These are phyloP conservation scores for Aspergillus awamori DNA, from an alignment of 2,329 filamentous ascomycete species.

Conservation along the genomic window DNA sequence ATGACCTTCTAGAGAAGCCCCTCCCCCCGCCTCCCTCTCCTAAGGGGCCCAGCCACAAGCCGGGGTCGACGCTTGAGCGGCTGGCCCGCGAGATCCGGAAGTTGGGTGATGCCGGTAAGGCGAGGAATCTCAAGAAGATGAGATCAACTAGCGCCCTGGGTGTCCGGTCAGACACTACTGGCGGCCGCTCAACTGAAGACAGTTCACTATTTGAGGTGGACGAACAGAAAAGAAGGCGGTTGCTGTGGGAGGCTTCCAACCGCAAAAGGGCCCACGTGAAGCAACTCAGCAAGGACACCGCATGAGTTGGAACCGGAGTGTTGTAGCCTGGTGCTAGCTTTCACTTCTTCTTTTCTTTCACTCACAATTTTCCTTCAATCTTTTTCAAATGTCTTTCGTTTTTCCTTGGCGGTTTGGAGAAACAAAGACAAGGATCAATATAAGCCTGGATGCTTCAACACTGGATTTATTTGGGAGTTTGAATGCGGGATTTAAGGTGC, in stretches of 20 bases:
- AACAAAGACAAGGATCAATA: slow-evolving; percentile 12
- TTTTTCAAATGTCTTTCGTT: neutral
- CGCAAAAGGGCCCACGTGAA: slow-evolving; percentile 37
- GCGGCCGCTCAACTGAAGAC: slow-evolving; percentile 37
- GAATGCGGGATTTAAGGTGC: neutral
- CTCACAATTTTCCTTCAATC: neutral
- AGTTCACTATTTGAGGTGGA: slow-evolving; percentile 52
- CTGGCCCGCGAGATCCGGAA: slow-evolving; percentile 62
- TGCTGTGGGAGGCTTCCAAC: slow-evolving; percentile 52
- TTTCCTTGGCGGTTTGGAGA: neutral
- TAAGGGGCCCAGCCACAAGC: slow-evolving; percentile 27
- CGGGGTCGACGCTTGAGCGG: slow-evolving; percentile 59
- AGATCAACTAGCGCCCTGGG: slow-evolving; percentile 58
- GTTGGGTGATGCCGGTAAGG: slow-evolving; percentile 32
- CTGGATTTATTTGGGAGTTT: slow-evolving; percentile 10
- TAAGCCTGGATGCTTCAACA: slow-evolving; percentile 10
- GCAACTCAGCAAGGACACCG: slow-evolving; percentile 24
- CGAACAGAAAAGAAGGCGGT: slow-evolving; percentile 51
- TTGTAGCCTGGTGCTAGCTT: neutral
- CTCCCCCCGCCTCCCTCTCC: slow-evolving; percentile 41
- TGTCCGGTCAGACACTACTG: slow-evolving; percentile 40
- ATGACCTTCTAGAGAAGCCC: slow-evolving; percentile 43
- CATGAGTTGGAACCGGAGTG: slow-evolving; percentile 12
- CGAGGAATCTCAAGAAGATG: slow-evolving; percentile 47
- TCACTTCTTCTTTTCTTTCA: slow-evolving; percentile 7